These are phyloP conservation scores for Hypomontagnella monticulosa DNA, from an alignment of 495 filamentous ascomycete species.

Conservation along the genomic window DNA sequence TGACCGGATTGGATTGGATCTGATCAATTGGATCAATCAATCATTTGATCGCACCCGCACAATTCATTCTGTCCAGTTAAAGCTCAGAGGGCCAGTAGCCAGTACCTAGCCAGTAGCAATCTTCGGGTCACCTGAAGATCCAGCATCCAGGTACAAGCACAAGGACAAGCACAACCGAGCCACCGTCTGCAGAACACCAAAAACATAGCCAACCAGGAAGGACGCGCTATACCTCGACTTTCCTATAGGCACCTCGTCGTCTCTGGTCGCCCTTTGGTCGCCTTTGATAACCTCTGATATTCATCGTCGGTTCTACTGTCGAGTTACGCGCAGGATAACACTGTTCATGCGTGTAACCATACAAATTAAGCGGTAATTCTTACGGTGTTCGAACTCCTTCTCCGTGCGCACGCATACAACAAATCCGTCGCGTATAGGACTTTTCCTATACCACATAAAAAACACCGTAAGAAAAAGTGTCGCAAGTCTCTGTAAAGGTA, in stretches of 20 bases:
- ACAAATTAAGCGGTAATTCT: neutral
- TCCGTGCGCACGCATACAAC: no score
- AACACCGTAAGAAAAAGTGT: neutral
- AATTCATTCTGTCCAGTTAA: constrained; percentile 24
- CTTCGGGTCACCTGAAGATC: constrained; percentile 33
- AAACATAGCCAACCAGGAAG: constrained; percentile 22
- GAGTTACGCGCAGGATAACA: constrained; percentile 14
- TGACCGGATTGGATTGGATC: no score
- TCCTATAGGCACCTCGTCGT: constrained; percentile 23
- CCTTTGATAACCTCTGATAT: constrained; percentile 23
- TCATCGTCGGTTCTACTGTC: constrained; percentile 26
- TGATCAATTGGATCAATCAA: neutral
- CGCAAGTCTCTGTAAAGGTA: constrained; percentile 25
- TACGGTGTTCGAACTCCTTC: neutral
- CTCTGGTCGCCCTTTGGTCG: no score
- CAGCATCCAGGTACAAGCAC: constrained; percentile 34
- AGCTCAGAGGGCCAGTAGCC: no score
- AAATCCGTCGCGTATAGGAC: no score
- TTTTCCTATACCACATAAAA: no score
- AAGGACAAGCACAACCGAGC: constrained; percentile 29
- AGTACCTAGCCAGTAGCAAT: constrained; percentile 16
- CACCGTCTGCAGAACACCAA: constrained; percentile 6
- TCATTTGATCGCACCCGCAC: neutral
- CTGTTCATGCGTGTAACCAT: constrained; percentile 3
- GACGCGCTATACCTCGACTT: constrained; percentile 30